These are phyloP conservation scores for Phytophthora hibernalis DNA, from an alignment of 352 stramenopile genomes.

Conservation along the genomic window DNA sequence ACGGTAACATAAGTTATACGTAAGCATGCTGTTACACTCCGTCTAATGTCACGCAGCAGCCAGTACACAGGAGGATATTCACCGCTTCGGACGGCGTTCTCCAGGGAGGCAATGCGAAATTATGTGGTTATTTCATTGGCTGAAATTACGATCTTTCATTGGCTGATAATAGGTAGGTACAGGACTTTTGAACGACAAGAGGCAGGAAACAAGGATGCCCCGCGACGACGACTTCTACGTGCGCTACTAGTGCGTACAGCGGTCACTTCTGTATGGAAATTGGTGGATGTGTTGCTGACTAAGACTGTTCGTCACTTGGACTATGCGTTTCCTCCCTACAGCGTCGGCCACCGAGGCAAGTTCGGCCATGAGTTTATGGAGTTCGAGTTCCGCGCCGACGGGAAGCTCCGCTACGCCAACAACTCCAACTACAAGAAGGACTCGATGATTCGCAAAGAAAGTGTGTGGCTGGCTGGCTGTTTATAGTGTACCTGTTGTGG, in stretches of 20 bases:
- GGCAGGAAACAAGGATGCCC: constrained; percentile 51
- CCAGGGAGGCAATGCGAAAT: constrained; percentile 3
- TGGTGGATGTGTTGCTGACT: background rate
- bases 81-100: constrained; percentile 17
- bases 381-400: constrained; percentile 95
- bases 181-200: background rate
- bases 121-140: constrained; percentile 18
- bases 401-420: constrained; percentile 96
- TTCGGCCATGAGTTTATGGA: constrained; percentile 98
- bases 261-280: background rate
- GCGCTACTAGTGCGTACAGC: constrained; percentile 83
- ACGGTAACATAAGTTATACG: background rate
- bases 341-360: constrained; percentile 95
- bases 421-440: constrained; percentile 99
- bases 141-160: constrained; percentile 35
- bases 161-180: constrained; percentile 32
- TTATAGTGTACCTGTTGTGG: background rate
- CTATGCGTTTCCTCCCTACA: constrained; percentile 30
- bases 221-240: constrained; percentile 87
- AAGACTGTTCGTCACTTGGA: background rate
- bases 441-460: constrained; percentile 97
- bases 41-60: background rate
- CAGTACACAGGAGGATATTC: constrained; percentile 3
- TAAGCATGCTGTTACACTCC: background rate
- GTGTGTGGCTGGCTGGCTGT: constrained; percentile 38